These are phyloP conservation scores for Leccinum solheimii DNA, from an alignment of 1,284 basidiomycete genomes.

Conservation along the genomic window DNA sequence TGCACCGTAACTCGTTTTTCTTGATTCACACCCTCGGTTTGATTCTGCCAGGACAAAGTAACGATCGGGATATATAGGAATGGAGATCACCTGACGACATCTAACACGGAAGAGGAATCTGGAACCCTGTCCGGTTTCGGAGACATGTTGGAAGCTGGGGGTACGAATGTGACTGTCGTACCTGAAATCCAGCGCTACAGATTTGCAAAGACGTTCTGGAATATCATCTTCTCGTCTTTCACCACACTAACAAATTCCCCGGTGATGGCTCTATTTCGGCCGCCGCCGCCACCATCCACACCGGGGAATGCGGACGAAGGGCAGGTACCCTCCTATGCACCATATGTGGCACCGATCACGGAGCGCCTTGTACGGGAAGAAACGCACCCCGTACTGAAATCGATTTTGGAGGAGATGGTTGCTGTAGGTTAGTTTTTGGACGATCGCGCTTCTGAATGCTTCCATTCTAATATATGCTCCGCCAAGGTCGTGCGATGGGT, in stretches of 20 bases:
- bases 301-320: conserved; percentile 18
- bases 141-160: conserved; percentile 47
- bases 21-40: background rate
- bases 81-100: conserved; percentile 40
- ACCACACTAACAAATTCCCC: conserved; percentile 53
- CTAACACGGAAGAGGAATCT: conserved; percentile 46
- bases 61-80: conserved; percentile 56
- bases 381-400: conserved; percentile 49
- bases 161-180: conserved; percentile 48
- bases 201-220: conserved; percentile 68
- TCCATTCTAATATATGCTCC: conserved; percentile 6
- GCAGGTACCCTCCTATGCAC: conserved; percentile 32
- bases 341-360: conserved; percentile 44
- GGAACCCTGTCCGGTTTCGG: conserved; percentile 48
- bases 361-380: conserved; percentile 46
- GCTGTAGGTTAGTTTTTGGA: conserved; percentile 38
- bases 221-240: conserved; percentile 54
- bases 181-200: conserved; percentile 63
- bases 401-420: conserved; percentile 49
- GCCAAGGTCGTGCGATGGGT: conserved; percentile 48
- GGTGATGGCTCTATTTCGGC: conserved; percentile 53
- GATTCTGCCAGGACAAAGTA: conserved; percentile 45
- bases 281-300: background rate
- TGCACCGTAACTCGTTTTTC: background rate
- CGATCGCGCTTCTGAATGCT: background rate